Base-by-base conservation (phyloP, 2,329 filamentous ascomycete species). In the Epichloe sylvatica region DNA sequence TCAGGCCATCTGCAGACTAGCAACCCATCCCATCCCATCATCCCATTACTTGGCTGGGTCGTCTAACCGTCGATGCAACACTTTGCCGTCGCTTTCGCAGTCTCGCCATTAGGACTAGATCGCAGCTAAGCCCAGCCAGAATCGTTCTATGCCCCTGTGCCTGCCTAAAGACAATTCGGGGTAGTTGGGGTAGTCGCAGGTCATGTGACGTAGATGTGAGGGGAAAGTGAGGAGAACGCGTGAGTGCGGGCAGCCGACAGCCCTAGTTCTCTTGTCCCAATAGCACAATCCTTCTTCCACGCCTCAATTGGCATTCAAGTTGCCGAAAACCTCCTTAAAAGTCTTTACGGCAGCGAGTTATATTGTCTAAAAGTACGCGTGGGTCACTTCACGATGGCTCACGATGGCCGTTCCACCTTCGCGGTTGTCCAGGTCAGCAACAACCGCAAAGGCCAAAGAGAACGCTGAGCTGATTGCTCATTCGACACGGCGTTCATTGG, bases 161-260 rank as follows among this genome's bases (percentile, higher is more conserved):
- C 23, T 12, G 38, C 43, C 44, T 42, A 43, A 15, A 25, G 37
- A 38, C n/a, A 42, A 37, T 52, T 51, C 58, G 53, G 52, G 55
- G 57, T 52, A 53, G 51, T 52, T 41, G 46, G 52, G 55, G 57
- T 52, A 53, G 51, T 52, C 44, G 46, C 51, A 54, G 54, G 56
- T 64, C 62, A 63, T 60, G 60, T 64, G 61, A 64, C 58, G 50
- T 39, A 15, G 6, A 47, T 45, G 52, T 60, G 60, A 63, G 61
- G 61, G 62, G 61, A 62, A 64, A 49, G 46, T 52, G 55, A 56
- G 48, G 52, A 46, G 47, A 38, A 44, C 17, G 30, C 43, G 21
- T 40, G 21, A 35, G 15, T 35, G 17, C 15, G 34, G 13, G 40
- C 23, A 35, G 35, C 35, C 19, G 15, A 25, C 33, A 45, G 13